Percentiles rank a stretch among this genome's conserved stretches.
These are phyloP conservation scores for Lactarius evosmus DNA, from an alignment of 768 basidiomycete genomes.

Conservation along the genomic window DNA sequence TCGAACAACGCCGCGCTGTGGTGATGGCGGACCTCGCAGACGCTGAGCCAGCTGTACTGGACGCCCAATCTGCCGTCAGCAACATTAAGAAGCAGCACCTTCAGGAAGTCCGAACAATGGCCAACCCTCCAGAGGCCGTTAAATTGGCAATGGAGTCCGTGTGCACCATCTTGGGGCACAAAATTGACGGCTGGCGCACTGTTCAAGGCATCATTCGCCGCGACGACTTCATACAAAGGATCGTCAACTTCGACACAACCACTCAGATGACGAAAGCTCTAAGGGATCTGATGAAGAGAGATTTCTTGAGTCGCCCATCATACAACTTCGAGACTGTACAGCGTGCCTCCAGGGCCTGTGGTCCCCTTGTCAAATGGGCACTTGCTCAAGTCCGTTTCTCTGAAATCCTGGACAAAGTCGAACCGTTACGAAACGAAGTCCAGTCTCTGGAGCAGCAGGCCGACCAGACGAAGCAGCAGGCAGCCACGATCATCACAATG, in stretches of 20 bases:
- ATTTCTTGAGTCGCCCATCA: slow-evolving; percentile 85
- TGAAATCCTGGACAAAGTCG: slow-evolving; percentile 95
- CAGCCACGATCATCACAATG: slow-evolving; percentile 83
- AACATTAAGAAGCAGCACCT: slow-evolving; percentile 95
- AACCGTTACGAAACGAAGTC: slow-evolving; percentile 93
- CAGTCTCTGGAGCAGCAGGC: slow-evolving; percentile 90
- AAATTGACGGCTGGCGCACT: slow-evolving; percentile 94
- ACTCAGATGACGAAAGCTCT: slow-evolving; percentile 85
- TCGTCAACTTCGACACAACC: slow-evolving; percentile 93
- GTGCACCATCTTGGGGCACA: slow-evolving; percentile 92
- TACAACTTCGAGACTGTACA: slow-evolving; percentile 96
- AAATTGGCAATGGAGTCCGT: slow-evolving; percentile 99
- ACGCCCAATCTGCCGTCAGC: slow-evolving; percentile 94
- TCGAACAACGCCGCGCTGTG: slow-evolving; percentile 80
- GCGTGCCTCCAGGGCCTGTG: slow-evolving; percentile 93
- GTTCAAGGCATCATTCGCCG: slow-evolving; percentile 94
- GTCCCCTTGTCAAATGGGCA: slow-evolving; percentile 97
- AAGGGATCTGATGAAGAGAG: slow-evolving; percentile 87
- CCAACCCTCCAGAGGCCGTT: slow-evolving; percentile 96
- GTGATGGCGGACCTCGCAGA: slow-evolving; percentile 96
- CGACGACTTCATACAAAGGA: slow-evolving; percentile 94
- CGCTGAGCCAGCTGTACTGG: slow-evolving; percentile 94
- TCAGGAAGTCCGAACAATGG: slow-evolving; percentile 97
- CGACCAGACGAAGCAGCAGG: slow-evolving; percentile 93
- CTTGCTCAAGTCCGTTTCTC: slow-evolving; percentile 96